Conservation (phyloP, 768 basidiomycete species). For the Mycena latifolia region DNA sequence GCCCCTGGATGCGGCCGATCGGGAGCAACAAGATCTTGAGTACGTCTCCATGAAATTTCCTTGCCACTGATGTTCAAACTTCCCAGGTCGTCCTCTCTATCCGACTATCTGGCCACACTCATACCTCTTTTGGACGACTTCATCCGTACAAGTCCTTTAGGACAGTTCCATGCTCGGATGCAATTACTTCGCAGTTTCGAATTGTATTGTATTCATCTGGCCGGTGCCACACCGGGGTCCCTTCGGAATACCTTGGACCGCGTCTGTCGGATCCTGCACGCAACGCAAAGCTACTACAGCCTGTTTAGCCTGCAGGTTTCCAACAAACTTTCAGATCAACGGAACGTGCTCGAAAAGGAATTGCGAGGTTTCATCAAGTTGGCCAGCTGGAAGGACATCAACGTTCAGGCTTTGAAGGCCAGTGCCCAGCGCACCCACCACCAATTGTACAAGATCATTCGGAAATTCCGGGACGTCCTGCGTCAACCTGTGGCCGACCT, state of each 20-base stretch:
- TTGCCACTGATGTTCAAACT: neutral
- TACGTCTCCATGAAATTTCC: neutral
- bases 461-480: conserved; percentile 93
- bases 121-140: conserved; percentile 87
- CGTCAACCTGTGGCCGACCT: conserved; percentile 71
- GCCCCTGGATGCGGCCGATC: conserved; percentile 59
- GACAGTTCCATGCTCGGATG: conserved; percentile 83
- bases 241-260: conserved; percentile 55
- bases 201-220: conserved; percentile 56
- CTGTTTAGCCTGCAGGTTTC: conserved; percentile 66
- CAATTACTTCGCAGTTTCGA: conserved; percentile 78
- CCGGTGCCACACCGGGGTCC: conserved; percentile 42
- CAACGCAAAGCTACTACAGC: conserved; percentile 72
- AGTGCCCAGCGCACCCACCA: conserved; percentile 93
- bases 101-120: conserved; percentile 71
- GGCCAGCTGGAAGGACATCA: conserved; percentile 98
- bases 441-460: conserved; percentile 89
- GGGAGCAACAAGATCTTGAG: conserved; percentile 42
- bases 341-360: conserved; percentile 78
- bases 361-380: conserved; percentile 90
- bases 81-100: conserved; percentile 39
- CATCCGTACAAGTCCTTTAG: conserved; percentile 80
- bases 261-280: conserved; percentile 69
- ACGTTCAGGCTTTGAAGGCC: conserved; percentile 92
- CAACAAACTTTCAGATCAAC: conserved; percentile 65